These are phyloP conservation scores for Histomonas meleagridis DNA, from an alignment of 208 protist species.

Conservation along the genomic window DNA sequence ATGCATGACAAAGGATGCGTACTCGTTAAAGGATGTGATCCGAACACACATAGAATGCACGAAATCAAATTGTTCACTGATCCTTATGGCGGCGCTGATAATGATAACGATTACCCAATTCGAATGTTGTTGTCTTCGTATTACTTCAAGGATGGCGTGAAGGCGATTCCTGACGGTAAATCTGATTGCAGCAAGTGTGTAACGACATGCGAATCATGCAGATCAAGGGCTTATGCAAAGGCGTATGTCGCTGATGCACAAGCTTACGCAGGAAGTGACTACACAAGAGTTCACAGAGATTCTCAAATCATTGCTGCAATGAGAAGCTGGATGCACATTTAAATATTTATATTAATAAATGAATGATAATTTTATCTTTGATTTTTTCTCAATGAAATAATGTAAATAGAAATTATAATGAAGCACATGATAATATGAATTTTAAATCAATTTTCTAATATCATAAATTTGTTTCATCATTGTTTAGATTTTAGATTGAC, in stretches of 20 bases:
- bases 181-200: not conserved
- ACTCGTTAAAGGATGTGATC: conserved; percentile 49
- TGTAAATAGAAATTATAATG: too few relatives aligned
- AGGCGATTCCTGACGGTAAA: not conserved
- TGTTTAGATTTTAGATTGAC: too few relatives aligned
- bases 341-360: too few relatives aligned
- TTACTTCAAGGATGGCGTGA: conserved; percentile 35
- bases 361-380: too few relatives aligned
- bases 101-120: conserved; percentile 56
- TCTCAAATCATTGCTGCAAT: not conserved
- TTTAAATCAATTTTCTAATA: too few relatives aligned
- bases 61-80: conserved; percentile 52
- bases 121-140: conserved; percentile 53
- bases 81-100: conserved; percentile 55
- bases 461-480: too few relatives aligned
- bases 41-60: conserved; percentile 49
- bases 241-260: not conserved
- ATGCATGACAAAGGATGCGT: conserved; percentile 55
- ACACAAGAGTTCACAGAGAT: not conserved
- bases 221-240: not conserved
- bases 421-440: too few relatives aligned
- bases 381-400: too few relatives aligned
- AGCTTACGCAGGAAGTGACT: not conserved
- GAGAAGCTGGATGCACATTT: not conserved
- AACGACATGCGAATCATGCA: not conserved